phyloP scores from a whole-genome alignment of 1,139 yeast genomes.

The Geotrichum cucujoidarum region DNA sequence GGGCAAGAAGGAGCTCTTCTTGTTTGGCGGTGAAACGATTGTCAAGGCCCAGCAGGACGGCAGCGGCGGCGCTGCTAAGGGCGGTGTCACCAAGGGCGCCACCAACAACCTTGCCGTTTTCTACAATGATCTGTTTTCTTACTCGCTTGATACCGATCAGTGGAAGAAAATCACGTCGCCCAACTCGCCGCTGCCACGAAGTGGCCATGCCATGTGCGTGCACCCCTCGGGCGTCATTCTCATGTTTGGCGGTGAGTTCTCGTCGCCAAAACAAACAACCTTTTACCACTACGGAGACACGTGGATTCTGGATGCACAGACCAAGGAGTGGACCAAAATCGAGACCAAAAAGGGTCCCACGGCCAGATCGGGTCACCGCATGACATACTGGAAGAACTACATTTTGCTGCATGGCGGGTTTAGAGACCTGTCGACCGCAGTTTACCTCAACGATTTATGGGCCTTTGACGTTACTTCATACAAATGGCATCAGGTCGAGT shows the following conservation, averaged over 20 bases:
- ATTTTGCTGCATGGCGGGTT: conserved; percentile 87
- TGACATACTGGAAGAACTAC: conserved; percentile 88
- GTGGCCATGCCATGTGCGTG: conserved; percentile 90
- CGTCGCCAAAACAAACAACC: conserved; percentile 92
- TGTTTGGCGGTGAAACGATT: conserved; percentile 86
- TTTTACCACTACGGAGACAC: conserved; percentile 96
- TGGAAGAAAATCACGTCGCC: conserved; percentile 81
- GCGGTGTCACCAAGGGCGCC: conserved; percentile 23
- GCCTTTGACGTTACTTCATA: conserved; percentile 82
- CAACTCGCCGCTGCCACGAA: conserved; percentile 86
- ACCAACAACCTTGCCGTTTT: conserved; percentile 55
- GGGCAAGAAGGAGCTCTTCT: conserved; percentile 67
- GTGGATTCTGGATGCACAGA: conserved; percentile 80
- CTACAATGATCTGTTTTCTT: conserved; percentile 74
- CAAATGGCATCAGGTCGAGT: conserved; percentile 87
- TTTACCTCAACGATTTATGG: conserved; percentile 86
- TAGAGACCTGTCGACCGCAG: conserved; percentile 77
- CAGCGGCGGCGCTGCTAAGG: conserved; percentile 3
- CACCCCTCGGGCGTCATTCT: conserved; percentile 86
- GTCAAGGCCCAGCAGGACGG: conserved; percentile 21
- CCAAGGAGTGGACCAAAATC: conserved; percentile 86
- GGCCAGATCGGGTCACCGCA: conserved; percentile 87
- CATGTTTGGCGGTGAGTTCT: conserved; percentile 94
- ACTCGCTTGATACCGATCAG: conserved; percentile 67
- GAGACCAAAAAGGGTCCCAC: conserved; percentile 74